phyloP scores from a whole-genome alignment of 2,329 filamentous ascomycete species.

The Fusarium cyanostomum region DNA sequence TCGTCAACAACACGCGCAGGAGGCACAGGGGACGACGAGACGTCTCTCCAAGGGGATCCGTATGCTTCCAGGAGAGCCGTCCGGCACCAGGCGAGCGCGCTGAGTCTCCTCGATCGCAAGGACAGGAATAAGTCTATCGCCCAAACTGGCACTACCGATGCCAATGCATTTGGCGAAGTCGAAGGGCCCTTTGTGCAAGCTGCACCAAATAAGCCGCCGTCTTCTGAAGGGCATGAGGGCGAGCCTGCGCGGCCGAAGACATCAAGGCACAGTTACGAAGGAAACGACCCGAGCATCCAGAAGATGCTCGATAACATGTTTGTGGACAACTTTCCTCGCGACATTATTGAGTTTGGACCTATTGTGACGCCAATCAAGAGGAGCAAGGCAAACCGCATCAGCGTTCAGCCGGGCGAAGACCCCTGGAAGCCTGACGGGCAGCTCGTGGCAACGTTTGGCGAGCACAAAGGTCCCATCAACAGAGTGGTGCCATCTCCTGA shows the following conservation, averaged over 20 bases:
- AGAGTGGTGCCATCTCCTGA: slow-evolving; percentile 86
- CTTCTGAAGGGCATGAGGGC: slow-evolving; percentile 40
- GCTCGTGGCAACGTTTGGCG: slow-evolving; percentile 86
- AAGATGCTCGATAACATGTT: slow-evolving; percentile 87
- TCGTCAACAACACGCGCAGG: slow-evolving; percentile 45
- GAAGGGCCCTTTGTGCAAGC: slow-evolving; percentile 63
- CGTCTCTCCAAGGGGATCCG: slow-evolving; percentile 52
- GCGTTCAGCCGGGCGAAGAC: slow-evolving; percentile 55
- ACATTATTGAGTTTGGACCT: slow-evolving; percentile 79
- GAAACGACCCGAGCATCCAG: slow-evolving; percentile 75
- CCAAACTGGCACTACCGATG: slow-evolving; percentile 67
- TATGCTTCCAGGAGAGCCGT: slow-evolving; percentile 58
- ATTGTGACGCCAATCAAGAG: slow-evolving; percentile 75
- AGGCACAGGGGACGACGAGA: slow-evolving; percentile 47
- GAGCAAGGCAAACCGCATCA: slow-evolving; percentile 62
- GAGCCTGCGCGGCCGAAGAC: slow-evolving; percentile 56
- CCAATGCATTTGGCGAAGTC: slow-evolving; percentile 68
- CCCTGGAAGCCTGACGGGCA: slow-evolving; percentile 84
- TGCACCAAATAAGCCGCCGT: slow-evolving; percentile 32
- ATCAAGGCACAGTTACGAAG: slow-evolving; percentile 81
- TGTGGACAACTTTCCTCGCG: slow-evolving; percentile 73
- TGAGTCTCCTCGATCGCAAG: slow-evolving; percentile 67
- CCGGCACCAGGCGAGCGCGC: slow-evolving; percentile 67
- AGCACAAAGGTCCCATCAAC: slow-evolving; percentile 85
- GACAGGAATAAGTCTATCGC: slow-evolving; percentile 67